Evolutionary conservation across 257 asterid genomes (phyloP), one percentile per base, ranked within the genome.

Genomic region (Primulina tabacum): DNA sequence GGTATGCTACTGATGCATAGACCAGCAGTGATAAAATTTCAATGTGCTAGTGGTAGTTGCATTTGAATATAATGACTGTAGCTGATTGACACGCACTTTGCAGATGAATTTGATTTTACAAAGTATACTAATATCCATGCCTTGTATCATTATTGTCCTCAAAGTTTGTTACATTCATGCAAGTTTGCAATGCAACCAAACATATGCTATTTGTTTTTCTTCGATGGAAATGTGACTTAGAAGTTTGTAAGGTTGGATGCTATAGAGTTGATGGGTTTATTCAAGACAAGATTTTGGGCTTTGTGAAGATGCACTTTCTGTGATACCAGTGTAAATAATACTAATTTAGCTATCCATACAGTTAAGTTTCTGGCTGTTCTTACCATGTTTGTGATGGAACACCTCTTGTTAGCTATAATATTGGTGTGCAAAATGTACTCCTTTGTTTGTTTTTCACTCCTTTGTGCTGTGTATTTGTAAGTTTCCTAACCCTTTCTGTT

Each of bases 1-100:
- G 93, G 95, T 88, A 86, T 64, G 76, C 72, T 59, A 43, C 76
- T 70, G 30, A 20, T 55, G 68, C 75, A 29, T 65, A 47, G 35
- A 62, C 71, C 50, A 58, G 60, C 33, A 59, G 52, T 37, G 12
- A 8, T 9, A 29, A 21, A 71, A 28, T 47, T 73, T 59, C 65
- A 29, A 21, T 71, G n/a, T 69, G n/a, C 21, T 14, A 24, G 28
- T 33, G 52, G 28, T 26, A 2, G 17, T 63, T 30, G 20, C 9
- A 11, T 37, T 35, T 70, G 62, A 50, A 50, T 62, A 1, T 40
- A 8, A 1, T 65, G 12, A 56, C 62, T 60, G n/a, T 18, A 24
- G 24, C 55, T 5, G 33, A 14, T 34, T 43, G 53, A 16, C 56
- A 47, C 12, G 2, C 56, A 53, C 59, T 28, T 12, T 62, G 57